These are phyloP conservation scores for Verticillium nonalfalfae DNA, from an alignment of 2,329 filamentous ascomycete species.

Conservation along the genomic window DNA sequence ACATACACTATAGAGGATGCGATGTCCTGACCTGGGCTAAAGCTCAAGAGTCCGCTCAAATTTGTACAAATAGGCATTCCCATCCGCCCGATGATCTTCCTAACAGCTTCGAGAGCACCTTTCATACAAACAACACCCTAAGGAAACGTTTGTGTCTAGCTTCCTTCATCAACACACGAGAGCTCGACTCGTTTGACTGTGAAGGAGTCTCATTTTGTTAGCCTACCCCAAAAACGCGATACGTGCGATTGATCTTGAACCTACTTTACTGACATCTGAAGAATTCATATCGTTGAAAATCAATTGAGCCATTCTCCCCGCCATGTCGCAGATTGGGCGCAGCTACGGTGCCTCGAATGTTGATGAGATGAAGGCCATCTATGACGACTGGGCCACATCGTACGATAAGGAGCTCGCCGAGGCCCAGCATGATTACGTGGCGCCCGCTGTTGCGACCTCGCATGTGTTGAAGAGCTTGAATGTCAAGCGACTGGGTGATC, in stretches of 20 bases:
- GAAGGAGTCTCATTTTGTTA: not conserved
- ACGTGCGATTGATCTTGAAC: not conserved
- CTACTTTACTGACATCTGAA: not conserved
- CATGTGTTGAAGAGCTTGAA: slow-evolving; percentile 22
- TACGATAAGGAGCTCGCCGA: slow-evolving; percentile 27
- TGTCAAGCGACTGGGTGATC: slow-evolving; percentile 15
- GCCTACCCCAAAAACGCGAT: not conserved
- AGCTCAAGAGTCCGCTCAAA: not conserved
- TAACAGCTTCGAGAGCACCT: not conserved
- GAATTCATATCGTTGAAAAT: too few species aligned
- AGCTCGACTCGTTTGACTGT: not conserved
- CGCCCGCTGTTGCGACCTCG: slow-evolving; percentile 30
- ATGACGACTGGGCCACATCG: slow-evolving; percentile 27
- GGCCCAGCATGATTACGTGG: slow-evolving; percentile 30
- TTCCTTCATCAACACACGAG: not conserved
- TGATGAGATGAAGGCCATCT: slow-evolving; percentile 14
- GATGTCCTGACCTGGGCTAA: not conserved
- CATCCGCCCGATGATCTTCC: not conserved
- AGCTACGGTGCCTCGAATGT: not conserved
- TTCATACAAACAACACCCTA: not conserved
- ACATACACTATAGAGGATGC: not conserved
- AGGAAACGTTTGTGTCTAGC: not conserved
- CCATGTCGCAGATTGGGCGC: slow-evolving; percentile 2
- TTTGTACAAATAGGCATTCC: not conserved
- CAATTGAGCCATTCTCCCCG: not conserved